Evolutionary conservation across 2,329 filamentous ascomycete genomes (phyloP).

Genomic region (Ophiostoma sp.): DNA sequence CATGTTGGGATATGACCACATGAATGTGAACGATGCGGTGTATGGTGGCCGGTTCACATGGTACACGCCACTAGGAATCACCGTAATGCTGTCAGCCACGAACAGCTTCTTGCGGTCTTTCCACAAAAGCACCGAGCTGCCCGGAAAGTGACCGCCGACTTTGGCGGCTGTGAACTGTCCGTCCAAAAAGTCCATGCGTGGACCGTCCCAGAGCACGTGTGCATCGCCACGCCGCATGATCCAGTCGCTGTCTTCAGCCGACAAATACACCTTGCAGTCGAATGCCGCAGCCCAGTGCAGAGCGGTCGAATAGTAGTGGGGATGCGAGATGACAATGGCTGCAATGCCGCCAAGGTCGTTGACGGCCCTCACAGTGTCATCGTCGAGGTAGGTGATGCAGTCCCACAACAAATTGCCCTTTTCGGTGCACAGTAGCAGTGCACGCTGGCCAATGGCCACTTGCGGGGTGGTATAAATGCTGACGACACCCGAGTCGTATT

Average conservation of each 20-base stretch:
- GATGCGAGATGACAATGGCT: conserved; percentile 75
- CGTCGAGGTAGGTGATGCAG: conserved; percentile 68
- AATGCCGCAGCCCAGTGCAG: conserved; percentile 71
- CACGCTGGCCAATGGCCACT: conserved; percentile 73
- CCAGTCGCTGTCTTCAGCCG: conserved; percentile 67
- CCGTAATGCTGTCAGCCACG: conserved; percentile 74
- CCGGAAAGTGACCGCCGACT: conserved; percentile 76
- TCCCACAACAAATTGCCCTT: conserved; percentile 78
- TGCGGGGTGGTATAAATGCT: conserved; percentile 55
- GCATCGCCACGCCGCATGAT: conserved; percentile 47
- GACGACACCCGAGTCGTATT: conserved; percentile 45
- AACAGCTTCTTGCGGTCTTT: conserved; percentile 64
- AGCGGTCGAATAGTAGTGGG: conserved; percentile 78
- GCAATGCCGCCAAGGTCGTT: conserved; percentile 61
- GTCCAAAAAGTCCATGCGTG: conserved; percentile 41
- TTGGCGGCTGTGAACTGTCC: conserved; percentile 69
- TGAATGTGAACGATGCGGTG: conserved; percentile 63
- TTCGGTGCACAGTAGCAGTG: conserved; percentile 64
- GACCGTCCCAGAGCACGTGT: conserved; percentile 35
- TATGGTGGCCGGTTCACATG: conserved; percentile 42
- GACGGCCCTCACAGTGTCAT: conserved; percentile 60
- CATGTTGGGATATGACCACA: conserved; percentile 73
- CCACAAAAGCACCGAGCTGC: conserved; percentile 67
- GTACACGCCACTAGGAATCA: conserved; percentile 53
- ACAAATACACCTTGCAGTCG: conserved; percentile 67